Percentiles rank a stretch among this genome's conserved stretches.
phyloP scores from a whole-genome alignment of 1,139 yeast species.

The Candida tropicalis region DNA sequence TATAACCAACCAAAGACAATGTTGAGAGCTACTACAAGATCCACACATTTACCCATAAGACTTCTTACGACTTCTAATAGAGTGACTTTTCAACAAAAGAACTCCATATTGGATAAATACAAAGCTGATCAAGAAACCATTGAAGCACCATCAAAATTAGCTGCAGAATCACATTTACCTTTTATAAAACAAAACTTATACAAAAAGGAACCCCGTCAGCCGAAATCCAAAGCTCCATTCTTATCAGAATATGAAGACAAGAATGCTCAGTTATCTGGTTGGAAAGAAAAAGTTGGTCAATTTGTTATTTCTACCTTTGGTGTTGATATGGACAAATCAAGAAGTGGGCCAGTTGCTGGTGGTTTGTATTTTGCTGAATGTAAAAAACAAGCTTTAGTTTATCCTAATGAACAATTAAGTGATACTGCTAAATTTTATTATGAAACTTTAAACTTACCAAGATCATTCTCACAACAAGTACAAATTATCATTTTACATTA shows the following conservation, averaged over 20 bases:
- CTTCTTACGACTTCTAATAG: slow-evolving; percentile 9
- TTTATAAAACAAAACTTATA: slow-evolving; percentile 40
- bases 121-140: slow-evolving; percentile 22
- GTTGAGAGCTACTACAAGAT: slow-evolving; percentile 5
- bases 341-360: slow-evolving; percentile 96
- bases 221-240: slow-evolving; percentile 49
- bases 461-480: slow-evolving; percentile 91
- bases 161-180: slow-evolving; percentile 53
- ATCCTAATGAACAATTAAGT: slow-evolving; percentile 67
- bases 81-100: slow-evolving; percentile 17
- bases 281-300: slow-evolving; percentile 78
- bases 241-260: slow-evolving; percentile 59
- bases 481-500: slow-evolving; percentile 88
- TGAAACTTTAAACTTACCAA: slow-evolving; percentile 78
- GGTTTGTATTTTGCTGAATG: slow-evolving; percentile 84
- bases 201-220: slow-evolving; percentile 41
- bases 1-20: neutral
- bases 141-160: slow-evolving; percentile 47
- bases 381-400: slow-evolving; percentile 79
- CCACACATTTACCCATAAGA: slow-evolving; percentile 4
- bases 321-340: slow-evolving; percentile 87
- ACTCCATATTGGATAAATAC: slow-evolving; percentile 24
- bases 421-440: slow-evolving; percentile 73
- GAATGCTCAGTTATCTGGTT: slow-evolving; percentile 50
- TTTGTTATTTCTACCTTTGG: slow-evolving; percentile 63